These are phyloP conservation scores for Claviceps sp. DNA, from an alignment of 2,329 filamentous ascomycete genomes.

Conservation along the genomic window DNA sequence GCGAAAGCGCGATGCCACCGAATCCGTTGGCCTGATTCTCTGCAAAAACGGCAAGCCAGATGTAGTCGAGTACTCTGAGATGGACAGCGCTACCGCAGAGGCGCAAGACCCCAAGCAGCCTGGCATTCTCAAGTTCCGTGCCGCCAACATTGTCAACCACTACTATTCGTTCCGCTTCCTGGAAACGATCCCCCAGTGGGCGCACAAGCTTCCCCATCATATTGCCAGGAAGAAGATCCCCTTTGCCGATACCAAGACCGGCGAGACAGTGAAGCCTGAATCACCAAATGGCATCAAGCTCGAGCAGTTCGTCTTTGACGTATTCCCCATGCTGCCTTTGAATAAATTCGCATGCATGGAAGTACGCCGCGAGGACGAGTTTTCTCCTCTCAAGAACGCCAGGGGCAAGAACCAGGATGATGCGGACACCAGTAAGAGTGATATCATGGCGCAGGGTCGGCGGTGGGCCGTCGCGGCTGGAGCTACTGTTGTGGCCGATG, in stretches of 20 bases:
- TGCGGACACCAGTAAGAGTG: constrained; percentile 78
- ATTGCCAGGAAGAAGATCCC: constrained; percentile 98
- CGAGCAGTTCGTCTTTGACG: constrained; percentile 98
- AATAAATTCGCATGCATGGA: constrained; percentile 91
- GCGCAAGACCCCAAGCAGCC: constrained; percentile 72
- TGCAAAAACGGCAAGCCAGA: constrained; percentile 93
- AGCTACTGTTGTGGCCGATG: constrained; percentile 53
- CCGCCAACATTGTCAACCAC: constrained; percentile 99
- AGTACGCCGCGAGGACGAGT: constrained; percentile 93
- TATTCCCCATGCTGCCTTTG: constrained; percentile 79
- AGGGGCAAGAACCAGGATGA: constrained; percentile 81
- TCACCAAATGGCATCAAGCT: constrained; percentile 98
- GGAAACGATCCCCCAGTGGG: constrained; percentile 78
- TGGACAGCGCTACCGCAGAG: constrained; percentile 77
- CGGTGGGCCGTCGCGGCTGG: constrained; percentile 76
- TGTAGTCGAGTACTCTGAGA: constrained; percentile 98
- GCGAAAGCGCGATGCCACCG: constrained; percentile 89
- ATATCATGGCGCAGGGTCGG: constrained; percentile 82
- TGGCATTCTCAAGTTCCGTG: constrained; percentile 82
- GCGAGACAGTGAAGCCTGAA: constrained; percentile 74
- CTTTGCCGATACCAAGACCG: constrained; percentile 60
- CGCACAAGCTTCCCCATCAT: constrained; percentile 80
- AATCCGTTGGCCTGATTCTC: constrained; percentile 88
- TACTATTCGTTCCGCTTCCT: constrained; percentile 96
- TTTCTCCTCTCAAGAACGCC: constrained; percentile 90